Conservation (phyloP, 2,329 filamentous ascomycete species). For the Aspergillus uvarum region DNA sequence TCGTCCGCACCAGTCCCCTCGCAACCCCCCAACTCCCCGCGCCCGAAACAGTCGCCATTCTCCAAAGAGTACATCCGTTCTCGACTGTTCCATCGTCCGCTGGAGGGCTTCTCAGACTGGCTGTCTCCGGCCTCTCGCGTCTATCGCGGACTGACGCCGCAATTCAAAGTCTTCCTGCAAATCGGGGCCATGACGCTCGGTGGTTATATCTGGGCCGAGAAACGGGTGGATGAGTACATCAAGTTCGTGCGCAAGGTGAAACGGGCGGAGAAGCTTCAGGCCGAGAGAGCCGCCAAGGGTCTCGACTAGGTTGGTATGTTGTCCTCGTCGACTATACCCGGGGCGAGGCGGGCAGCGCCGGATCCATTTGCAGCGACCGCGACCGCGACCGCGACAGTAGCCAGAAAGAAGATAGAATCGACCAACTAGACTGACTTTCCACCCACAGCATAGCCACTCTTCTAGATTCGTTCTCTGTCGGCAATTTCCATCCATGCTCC, state of each 20-base stretch:
- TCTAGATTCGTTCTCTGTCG: neutral
- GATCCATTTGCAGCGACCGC: neutral
- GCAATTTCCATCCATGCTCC: neutral
- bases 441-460: neutral
- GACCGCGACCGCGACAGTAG: neutral
- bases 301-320: slow-evolving; percentile 13
- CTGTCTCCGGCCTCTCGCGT: slow-evolving; percentile 44
- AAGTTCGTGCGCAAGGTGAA: slow-evolving; percentile 43
- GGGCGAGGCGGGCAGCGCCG: too few species aligned
- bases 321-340: neutral
- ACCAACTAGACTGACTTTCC: neutral
- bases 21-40: slow-evolving; percentile 18
- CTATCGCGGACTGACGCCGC: slow-evolving; percentile 49
- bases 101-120: slow-evolving; percentile 52
- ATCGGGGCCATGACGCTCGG: slow-evolving; percentile 50
- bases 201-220: slow-evolving; percentile 51
- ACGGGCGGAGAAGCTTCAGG: slow-evolving; percentile 41
- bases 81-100: slow-evolving; percentile 38
- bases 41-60: slow-evolving; percentile 23
- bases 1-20: slow-evolving; percentile 27
- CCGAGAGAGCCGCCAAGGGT: slow-evolving; percentile 23
- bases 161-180: slow-evolving; percentile 53
- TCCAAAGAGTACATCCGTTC: slow-evolving; percentile 33
- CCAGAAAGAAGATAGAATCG: neutral
- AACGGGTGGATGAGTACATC: slow-evolving; percentile 47